Base-by-base conservation (phyloP, 2,329 filamentous ascomycete genomes). In the Trichophyton benhamiae region DNA sequence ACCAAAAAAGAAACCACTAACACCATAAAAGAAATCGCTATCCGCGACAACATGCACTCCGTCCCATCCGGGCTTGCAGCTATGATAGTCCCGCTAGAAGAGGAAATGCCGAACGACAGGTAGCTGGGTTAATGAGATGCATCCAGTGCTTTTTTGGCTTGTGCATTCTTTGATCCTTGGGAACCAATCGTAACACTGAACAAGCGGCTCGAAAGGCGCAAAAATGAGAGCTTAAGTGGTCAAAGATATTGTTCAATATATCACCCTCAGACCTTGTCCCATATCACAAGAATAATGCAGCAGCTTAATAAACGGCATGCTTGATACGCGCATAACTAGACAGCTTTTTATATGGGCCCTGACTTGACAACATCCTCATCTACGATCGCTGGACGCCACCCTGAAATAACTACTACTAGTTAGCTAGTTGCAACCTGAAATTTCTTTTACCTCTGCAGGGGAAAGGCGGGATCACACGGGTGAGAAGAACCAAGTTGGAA, bases 341-440 rank as follows among this genome's bases (percentile, higher is more conserved):
- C 13, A 22, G 13, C 25, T 48, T 48, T 48, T 52, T 27, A 27
- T 49, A 30, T 11, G 49, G 27, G n/a, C 49, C 25, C 27, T 27
- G 49, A 44, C 8, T 38, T 13, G 11, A 36, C 11, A 38, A 30
- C 9, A 36, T 55, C n/a, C 25, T 17, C n/a, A 55, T 36, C 27
- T 55, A 30, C n/a, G 52, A 55, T 55, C 6, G 27, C 30, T 55
- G 52, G n/a, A 36, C 52, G 52, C 52, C 52, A 55, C 52, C 52
- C 8, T 52, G 11, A 52, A 36, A 13, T n/a, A n/a, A n/a, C 9
- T 20, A 20, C 20, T 20, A 20, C 20, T 11, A 30, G 27, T 30
- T 38, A 38, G 33, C 33, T 13, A 38, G 33, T 3, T 3, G 13
- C 8, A 38, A 38, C 9, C 27, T 7, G 11, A 38, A 38, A 38